These are phyloP conservation scores for Mollisiaceae sp. DNA, from an alignment of 2,329 filamentous ascomycete species.

Conservation along the genomic window DNA sequence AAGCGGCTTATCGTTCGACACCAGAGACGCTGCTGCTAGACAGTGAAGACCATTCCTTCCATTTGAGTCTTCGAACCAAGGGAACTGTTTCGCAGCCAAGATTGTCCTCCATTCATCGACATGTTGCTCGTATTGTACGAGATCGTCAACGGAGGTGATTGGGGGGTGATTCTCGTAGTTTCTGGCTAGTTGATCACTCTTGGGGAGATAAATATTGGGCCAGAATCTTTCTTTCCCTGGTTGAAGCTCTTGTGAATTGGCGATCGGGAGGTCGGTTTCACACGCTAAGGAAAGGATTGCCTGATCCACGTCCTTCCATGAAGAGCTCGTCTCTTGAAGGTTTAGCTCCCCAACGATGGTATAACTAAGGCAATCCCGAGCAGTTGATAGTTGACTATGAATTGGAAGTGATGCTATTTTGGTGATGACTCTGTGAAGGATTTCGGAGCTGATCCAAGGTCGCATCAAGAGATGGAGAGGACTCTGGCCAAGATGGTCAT, in stretches of 20 bases:
- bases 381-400: conserved; percentile 7
- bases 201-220: background rate
- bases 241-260: background rate
- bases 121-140: conserved; percentile 6
- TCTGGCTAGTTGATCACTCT: background rate
- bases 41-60: conserved; percentile 5
- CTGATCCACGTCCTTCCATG: conserved; percentile 1
- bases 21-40: background rate
- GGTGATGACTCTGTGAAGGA: background rate
- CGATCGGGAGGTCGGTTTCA: conserved; percentile 1
- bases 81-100: background rate
- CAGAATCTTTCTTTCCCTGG: background rate
- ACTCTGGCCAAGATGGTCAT: conserved; percentile 23
- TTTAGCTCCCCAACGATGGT: conserved; percentile 9
- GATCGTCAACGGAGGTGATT: background rate
- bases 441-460: background rate
- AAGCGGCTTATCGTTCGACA: background rate
- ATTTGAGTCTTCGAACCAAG: background rate
- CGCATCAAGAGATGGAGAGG: conserved; percentile 18
- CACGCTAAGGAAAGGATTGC: conserved; percentile 13
- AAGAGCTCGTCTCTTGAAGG: background rate
- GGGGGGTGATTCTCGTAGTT: conserved; percentile 14
- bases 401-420: conserved; percentile 5
- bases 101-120: background rate
- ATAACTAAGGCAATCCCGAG: conserved; percentile 11